These are phyloP conservation scores for Paecilomyces fulvus DNA, from an alignment of 2,329 filamentous ascomycete species.

Conservation along the genomic window DNA sequence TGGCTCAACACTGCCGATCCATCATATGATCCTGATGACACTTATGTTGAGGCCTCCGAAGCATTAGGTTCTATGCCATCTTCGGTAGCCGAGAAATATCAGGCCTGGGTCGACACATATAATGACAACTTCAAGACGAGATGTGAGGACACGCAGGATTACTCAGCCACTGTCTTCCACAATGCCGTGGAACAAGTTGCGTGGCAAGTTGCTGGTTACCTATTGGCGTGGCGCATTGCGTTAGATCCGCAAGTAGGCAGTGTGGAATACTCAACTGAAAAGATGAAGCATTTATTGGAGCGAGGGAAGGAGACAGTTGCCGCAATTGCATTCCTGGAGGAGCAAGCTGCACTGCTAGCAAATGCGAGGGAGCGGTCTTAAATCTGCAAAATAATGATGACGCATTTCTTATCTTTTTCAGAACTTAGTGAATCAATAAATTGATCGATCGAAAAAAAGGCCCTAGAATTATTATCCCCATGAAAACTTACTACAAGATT, in stretches of 20 bases:
- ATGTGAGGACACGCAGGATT: constrained; percentile 5
- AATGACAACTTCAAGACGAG: constrained; percentile 5
- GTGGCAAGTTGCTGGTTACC: constrained; percentile 13
- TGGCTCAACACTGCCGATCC: constrained; percentile 8
- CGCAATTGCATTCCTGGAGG: background rate
- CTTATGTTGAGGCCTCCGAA: background rate
- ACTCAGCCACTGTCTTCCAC: constrained; percentile 4
- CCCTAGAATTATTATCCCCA: too few relatives aligned
- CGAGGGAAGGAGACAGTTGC: background rate
- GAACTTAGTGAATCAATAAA: too few relatives aligned
- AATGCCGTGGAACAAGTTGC: constrained; percentile 9
- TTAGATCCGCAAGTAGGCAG: constrained; percentile 7
- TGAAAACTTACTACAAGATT: too few relatives aligned
- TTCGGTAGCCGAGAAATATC: constrained; percentile 7
- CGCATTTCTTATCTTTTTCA: too few relatives aligned
- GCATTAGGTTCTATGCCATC: constrained; percentile 5
- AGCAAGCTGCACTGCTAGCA: background rate
- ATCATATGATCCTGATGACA: constrained; percentile 2
- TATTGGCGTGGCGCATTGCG: constrained; percentile 14
- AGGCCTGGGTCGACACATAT: constrained; percentile 12
- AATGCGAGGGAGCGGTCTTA: too few relatives aligned
- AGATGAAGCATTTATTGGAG: background rate
- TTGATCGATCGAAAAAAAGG: too few relatives aligned
- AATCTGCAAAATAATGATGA: too few relatives aligned
- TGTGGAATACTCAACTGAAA: background rate